phyloP scores from a whole-genome alignment of 208 protist genomes.

The Crithidia acanthocephali region DNA sequence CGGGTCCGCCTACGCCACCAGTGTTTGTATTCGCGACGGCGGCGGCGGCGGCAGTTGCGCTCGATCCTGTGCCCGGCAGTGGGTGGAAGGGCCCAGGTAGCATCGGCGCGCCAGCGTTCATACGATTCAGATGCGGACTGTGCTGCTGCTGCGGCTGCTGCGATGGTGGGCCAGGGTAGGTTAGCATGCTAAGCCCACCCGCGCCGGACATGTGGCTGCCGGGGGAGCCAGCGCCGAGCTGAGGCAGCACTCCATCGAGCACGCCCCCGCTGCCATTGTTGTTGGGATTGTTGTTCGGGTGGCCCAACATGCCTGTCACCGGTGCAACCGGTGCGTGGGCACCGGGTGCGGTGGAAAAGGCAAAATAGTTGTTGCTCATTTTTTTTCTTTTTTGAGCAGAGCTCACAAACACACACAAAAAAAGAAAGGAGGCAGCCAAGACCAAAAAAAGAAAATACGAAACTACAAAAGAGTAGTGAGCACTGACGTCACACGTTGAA shows the following conservation, averaged over 20 bases:
- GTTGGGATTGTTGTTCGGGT: constrained; percentile 11
- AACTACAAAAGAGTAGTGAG: too few relatives aligned
- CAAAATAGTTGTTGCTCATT: constrained; percentile 33
- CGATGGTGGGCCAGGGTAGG: constrained; percentile 19
- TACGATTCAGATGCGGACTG: not conserved
- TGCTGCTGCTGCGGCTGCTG: constrained; percentile 13
- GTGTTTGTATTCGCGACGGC: too few relatives aligned
- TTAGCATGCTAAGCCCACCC: constrained; percentile 6
- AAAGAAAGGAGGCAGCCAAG: not conserved
- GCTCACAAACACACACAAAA: not conserved
- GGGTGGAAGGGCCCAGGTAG: not conserved
- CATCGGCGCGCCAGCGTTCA: not conserved
- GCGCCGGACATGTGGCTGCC: not conserved
- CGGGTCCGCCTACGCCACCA: constrained; percentile 4
- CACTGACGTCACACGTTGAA: too few relatives aligned
- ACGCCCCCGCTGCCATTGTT: constrained; percentile 15
- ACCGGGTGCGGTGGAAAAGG: constrained; percentile 24
- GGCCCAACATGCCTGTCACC: constrained; percentile 5
- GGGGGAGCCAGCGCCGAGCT: constrained; percentile 8
- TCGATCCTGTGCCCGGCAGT: not conserved
- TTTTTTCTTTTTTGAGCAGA: not conserved
- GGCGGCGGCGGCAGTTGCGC: not conserved
- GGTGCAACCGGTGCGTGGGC: constrained; percentile 10
- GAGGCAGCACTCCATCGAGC: constrained; percentile 4
- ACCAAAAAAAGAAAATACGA: too few relatives aligned